phyloP scores from a whole-genome alignment of 2,329 filamentous ascomycete species.

The Knufia petricola region DNA sequence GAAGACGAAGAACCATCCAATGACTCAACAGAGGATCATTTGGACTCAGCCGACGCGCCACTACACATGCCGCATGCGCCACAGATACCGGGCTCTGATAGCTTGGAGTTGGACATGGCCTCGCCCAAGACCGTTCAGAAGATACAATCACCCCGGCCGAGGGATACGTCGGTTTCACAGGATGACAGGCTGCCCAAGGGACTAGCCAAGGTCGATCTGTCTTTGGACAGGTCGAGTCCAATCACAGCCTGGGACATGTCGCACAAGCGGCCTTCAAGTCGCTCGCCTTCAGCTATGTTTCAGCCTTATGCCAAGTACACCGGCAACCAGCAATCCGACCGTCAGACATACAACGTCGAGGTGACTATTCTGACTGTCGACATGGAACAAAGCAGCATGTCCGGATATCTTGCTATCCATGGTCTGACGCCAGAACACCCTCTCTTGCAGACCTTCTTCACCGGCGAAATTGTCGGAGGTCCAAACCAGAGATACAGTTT shows the following conservation, averaged over 20 bases:
- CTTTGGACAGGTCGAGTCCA: constrained; percentile 13
- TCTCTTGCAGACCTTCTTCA: constrained; percentile 95
- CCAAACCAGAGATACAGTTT: constrained; percentile 72
- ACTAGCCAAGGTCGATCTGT: constrained; percentile 16
- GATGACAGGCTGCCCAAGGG: background rate
- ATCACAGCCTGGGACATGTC: constrained; percentile 19
- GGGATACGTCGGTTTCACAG: background rate
- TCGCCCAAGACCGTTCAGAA: background rate
- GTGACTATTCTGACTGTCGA: constrained; percentile 97
- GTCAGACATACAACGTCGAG: constrained; percentile 87
- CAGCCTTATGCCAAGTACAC: constrained; percentile 79
- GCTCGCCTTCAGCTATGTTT: constrained; percentile 66
- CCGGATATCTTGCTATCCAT: constrained; percentile 91
- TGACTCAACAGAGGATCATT: background rate
- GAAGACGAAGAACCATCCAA: background rate
- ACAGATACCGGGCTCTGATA: background rate
- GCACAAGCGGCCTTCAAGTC: constrained; percentile 9
- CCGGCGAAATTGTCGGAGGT: constrained; percentile 86
- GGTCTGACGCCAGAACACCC: constrained; percentile 95
- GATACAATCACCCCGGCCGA: background rate
- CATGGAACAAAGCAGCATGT: constrained; percentile 85
- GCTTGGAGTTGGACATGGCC: background rate
- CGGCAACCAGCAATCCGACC: constrained; percentile 86
- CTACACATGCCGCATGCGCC: background rate
- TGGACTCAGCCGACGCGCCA: background rate